phyloP scores from a whole-genome alignment of 805 yeast genomes.

The Candida piceae region DNA sequence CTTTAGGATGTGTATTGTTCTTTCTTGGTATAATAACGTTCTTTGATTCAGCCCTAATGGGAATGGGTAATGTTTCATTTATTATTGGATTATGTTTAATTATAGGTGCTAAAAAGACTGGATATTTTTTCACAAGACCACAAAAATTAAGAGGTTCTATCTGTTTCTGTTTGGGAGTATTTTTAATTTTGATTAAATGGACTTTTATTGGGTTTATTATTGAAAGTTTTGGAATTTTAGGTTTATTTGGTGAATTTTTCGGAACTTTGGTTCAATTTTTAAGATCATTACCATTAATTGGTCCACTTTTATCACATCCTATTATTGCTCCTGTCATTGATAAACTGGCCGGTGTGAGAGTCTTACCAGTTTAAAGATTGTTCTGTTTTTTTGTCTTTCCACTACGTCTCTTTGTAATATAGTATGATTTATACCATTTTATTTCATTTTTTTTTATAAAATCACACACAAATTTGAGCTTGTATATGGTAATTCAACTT shows the following conservation, averaged over 20 bases:
- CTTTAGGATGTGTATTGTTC: slow-evolving; percentile 76
- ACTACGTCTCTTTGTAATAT: too few species aligned
- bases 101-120: slow-evolving; percentile 82
- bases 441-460: too few species aligned
- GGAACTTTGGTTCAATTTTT: slow-evolving; percentile 83
- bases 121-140: slow-evolving; percentile 80
- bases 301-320: slow-evolving; percentile 80
- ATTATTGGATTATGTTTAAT: slow-evolving; percentile 78
- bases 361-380: slow-evolving; percentile 68
- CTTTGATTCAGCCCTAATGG: slow-evolving; percentile 83
- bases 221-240: slow-evolving; percentile 86
- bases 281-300: slow-evolving; percentile 82
- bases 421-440: too few species aligned
- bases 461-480: too few species aligned
- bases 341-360: slow-evolving; percentile 59
- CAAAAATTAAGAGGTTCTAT: slow-evolving; percentile 81
- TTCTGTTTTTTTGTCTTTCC: too few species aligned
- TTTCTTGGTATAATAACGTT: slow-evolving; percentile 77
- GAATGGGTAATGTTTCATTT: slow-evolving; percentile 81
- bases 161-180: slow-evolving; percentile 70
- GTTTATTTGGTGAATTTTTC: slow-evolving; percentile 86
- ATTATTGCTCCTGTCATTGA: slow-evolving; percentile 71
- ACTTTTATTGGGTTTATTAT: slow-evolving; percentile 81
- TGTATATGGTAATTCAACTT: too few species aligned
- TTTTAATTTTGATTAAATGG: slow-evolving; percentile 67